phyloP scores from a whole-genome alignment of 805 yeast species.

The Sugiyamaella chiloensis region DNA sequence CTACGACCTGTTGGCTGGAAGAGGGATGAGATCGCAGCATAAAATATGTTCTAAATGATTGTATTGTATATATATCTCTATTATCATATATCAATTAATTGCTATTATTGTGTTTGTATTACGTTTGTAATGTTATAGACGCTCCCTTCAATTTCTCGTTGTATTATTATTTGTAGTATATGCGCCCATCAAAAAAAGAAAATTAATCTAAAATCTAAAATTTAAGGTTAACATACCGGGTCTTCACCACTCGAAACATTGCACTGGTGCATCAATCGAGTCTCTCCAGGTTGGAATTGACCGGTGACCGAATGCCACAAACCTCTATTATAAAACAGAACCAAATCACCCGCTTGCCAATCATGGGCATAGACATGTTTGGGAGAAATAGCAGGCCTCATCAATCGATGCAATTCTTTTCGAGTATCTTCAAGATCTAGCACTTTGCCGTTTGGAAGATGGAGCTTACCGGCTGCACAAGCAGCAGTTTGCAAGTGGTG shows the following conservation, averaged over 20 bases:
- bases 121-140: background rate
- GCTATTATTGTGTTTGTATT: background rate
- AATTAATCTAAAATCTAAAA: background rate
- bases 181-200: too few species aligned
- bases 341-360: slow-evolving; percentile 82
- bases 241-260: slow-evolving; percentile 80
- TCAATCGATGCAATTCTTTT: slow-evolving; percentile 61
- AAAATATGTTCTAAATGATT: background rate
- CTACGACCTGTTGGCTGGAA: slow-evolving; percentile 35
- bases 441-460: slow-evolving; percentile 53
- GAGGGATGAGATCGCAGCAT: slow-evolving; percentile 34
- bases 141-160: too few species aligned
- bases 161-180: too few species aligned
- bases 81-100: too few species aligned
- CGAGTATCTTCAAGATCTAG: slow-evolving; percentile 73
- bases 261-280: slow-evolving; percentile 89
- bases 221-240: slow-evolving; percentile 41
- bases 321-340: slow-evolving; percentile 82
- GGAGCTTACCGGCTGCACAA: slow-evolving; percentile 71
- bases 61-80: too few species aligned
- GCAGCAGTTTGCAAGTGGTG: slow-evolving; percentile 88
- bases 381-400: slow-evolving; percentile 85
- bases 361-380: slow-evolving; percentile 71
- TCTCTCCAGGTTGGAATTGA: slow-evolving; percentile 73
- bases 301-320: slow-evolving; percentile 93